phyloP scores from a whole-genome alignment of 2,329 filamentous ascomycete genomes.

The Talaromyces sp. region DNA sequence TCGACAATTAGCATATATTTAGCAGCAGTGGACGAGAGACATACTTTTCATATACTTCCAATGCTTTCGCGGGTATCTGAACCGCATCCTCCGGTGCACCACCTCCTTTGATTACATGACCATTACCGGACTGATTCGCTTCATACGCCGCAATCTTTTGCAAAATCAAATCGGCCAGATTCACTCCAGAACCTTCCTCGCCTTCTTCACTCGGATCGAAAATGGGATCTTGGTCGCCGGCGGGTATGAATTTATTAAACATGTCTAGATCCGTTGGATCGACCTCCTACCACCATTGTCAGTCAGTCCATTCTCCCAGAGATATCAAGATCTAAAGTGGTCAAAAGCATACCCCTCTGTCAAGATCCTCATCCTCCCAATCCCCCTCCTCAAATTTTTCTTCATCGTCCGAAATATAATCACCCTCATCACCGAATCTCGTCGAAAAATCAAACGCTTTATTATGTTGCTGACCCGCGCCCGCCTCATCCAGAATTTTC shows the following conservation, averaged over 20 bases:
- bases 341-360: constrained; percentile 39
- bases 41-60: constrained; percentile 90
- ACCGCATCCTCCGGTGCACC: constrained; percentile 72
- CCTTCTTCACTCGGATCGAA: constrained; percentile 56
- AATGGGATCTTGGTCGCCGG: constrained; percentile 70
- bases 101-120: constrained; percentile 50
- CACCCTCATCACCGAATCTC: constrained; percentile 59
- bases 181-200: constrained; percentile 61
- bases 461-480: constrained; percentile 50
- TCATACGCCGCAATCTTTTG: constrained; percentile 93
- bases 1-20: constrained; percentile 17
- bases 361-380: constrained; percentile 72
- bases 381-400: constrained; percentile 61
- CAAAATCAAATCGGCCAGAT: constrained; percentile 88
- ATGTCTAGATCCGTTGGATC: constrained; percentile 85
- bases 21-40: constrained; percentile 22
- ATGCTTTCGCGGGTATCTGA: constrained; percentile 83
- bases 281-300: constrained; percentile 64
- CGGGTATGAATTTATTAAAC: constrained; percentile 85
- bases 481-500: constrained; percentile 35
- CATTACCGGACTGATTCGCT: constrained; percentile 57
- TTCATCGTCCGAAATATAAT: constrained; percentile 47
- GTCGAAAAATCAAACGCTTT: constrained; percentile 77
- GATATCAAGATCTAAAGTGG: not conserved
- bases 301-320: not conserved